A percentile compares a stretch with the other conserved stretches of the same genome.
Evolutionary conservation across 2,329 filamentous ascomycete species (phyloP).

Genomic region (Metarhizium robertsii): DNA sequence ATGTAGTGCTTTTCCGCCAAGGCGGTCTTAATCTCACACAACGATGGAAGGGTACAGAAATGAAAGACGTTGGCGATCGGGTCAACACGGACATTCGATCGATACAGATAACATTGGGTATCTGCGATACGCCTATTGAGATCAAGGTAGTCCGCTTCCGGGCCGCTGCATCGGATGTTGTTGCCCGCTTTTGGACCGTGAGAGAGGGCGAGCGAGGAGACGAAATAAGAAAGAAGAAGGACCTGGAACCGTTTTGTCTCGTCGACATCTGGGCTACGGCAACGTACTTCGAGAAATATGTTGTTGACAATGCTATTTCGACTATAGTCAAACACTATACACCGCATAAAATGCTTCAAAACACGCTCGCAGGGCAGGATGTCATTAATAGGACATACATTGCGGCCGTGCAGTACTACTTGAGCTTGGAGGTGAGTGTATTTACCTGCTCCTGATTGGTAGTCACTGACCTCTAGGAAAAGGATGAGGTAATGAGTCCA

Average conservation of each 20-base stretch:
- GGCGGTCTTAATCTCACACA: slow-evolving; percentile 34
- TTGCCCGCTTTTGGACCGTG: slow-evolving; percentile 29
- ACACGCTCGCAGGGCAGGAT: background rate
- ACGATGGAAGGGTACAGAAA: slow-evolving; percentile 30
- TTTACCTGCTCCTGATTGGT: background rate
- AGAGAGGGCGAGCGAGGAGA: slow-evolving; percentile 10
- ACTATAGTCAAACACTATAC: slow-evolving; percentile 16
- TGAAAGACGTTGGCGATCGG: slow-evolving; percentile 31
- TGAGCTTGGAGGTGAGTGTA: slow-evolving; percentile 13
- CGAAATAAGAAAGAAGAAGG: slow-evolving; percentile 16
- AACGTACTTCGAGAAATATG: slow-evolving; percentile 24
- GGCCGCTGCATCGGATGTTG: slow-evolving; percentile 26
- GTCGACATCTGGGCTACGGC: slow-evolving; percentile 25
- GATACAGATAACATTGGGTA: slow-evolving; percentile 30
- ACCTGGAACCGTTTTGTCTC: slow-evolving; percentile 31
- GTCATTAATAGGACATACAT: slow-evolving; percentile 14
- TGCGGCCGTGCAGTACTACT: slow-evolving; percentile 12
- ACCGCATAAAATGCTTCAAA: slow-evolving; percentile 3
- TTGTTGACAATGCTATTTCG: slow-evolving; percentile 18
- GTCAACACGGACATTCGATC: slow-evolving; percentile 12
- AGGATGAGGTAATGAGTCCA: slow-evolving; percentile 1
- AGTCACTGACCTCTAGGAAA: background rate
- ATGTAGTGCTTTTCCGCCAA: slow-evolving; percentile 30
- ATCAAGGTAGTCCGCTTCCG: slow-evolving; percentile 33
- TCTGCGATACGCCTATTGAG: slow-evolving; percentile 25